Conservation (phyloP, 306 rosid genomes). For the Ormosia emarginata region DNA sequence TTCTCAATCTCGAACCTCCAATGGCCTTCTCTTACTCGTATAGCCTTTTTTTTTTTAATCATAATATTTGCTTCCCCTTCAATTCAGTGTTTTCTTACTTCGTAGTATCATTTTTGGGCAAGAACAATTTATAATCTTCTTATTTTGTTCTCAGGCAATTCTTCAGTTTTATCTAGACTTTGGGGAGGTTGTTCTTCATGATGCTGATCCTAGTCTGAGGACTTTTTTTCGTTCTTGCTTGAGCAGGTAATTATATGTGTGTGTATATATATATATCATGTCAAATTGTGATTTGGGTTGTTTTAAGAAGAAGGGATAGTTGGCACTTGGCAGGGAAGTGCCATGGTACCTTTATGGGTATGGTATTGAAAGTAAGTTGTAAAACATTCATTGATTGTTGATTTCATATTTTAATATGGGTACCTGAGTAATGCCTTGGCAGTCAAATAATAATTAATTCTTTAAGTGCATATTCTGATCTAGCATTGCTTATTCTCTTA, state of each 20-base stretch:
- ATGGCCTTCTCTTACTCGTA: conserved; percentile 86
- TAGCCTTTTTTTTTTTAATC: not conserved
- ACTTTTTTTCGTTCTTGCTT: conserved; percentile 80
- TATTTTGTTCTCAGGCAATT: conserved; percentile 51
- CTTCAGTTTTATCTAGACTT: conserved; percentile 93
- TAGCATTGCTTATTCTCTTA: not conserved
- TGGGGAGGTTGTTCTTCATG: conserved; percentile 89
- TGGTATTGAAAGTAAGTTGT: too few species aligned
- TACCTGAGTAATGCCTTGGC: too few species aligned
- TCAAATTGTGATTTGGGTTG: not conserved
- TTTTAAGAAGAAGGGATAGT: not conserved
- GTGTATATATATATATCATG: not conserved
- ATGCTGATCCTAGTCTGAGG: conserved; percentile 90
- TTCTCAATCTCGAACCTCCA: conserved; percentile 79
- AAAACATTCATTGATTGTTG: too few species aligned
- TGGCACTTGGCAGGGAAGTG: too few species aligned
- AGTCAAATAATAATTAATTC: too few species aligned
- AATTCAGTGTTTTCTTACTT: not conserved
- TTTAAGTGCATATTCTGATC: not conserved
- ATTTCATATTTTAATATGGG: too few species aligned
- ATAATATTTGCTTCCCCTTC: not conserved
- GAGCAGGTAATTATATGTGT: conserved; percentile 63
- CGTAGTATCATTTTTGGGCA: not conserved
- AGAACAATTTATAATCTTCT: not conserved
- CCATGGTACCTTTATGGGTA: too few species aligned